These are phyloP conservation scores for Delitschia confertaspora DNA, from an alignment of 495 filamentous ascomycete genomes.

Conservation along the genomic window DNA sequence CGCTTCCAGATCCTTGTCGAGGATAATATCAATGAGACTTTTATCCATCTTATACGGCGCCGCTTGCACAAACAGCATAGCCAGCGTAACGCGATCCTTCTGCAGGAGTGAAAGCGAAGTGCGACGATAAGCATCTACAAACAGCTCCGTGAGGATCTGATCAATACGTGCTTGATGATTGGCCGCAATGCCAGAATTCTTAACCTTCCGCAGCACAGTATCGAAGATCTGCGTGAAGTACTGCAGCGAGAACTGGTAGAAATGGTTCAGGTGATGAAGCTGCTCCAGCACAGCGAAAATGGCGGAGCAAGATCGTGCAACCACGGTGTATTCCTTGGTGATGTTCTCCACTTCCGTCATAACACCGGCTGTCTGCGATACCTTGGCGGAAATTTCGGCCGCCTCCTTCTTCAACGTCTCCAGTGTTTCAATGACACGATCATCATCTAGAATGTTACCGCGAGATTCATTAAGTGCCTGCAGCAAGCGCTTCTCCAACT, in stretches of 20 bases:
- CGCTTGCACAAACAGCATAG: conserved; percentile 92
- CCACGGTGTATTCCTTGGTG: conserved; percentile 83
- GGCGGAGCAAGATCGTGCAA: conserved; percentile 88
- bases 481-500: conserved; percentile 89
- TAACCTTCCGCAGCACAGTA: conserved; percentile 76
- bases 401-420: conserved; percentile 98
- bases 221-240: conserved; percentile 98
- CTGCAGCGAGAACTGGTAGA: conserved; percentile 98
- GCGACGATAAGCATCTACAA: conserved; percentile 82
- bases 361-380: conserved; percentile 90
- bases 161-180: conserved; percentile 71
- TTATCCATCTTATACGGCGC: conserved; percentile 92
- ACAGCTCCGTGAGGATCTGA: conserved; percentile 80
- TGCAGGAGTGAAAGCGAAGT: conserved; percentile 89
- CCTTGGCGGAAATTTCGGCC: conserved; percentile 90
- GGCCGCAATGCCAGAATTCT: conserved; percentile 58
- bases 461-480: conserved; percentile 95
- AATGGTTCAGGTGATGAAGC: conserved; percentile 96
- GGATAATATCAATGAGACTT: conserved; percentile 69
- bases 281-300: conserved; percentile 96
- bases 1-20: conserved; percentile 68
- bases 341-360: conserved; percentile 96
- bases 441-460: conserved; percentile 96
- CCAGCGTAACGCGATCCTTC: conserved; percentile 86
- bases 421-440: conserved; percentile 94